phyloP scores from a whole-genome alignment of 108 stramenopile species.

The Skeletonema costatum region DNA sequence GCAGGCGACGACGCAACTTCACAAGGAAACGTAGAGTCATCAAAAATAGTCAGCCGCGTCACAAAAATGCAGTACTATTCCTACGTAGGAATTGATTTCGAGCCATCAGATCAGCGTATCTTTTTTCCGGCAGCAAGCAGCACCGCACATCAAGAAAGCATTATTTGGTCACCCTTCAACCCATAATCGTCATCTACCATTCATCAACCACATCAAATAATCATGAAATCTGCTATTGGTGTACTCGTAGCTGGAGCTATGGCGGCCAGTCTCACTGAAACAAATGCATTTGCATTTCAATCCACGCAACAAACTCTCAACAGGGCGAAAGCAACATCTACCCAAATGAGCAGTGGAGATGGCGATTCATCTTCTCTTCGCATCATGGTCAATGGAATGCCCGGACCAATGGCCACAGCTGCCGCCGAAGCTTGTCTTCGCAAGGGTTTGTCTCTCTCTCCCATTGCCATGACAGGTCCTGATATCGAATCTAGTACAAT shows the following conservation, averaged over 20 bases:
- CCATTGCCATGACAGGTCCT: conserved; percentile 90
- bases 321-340: neutral
- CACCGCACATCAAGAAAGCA: too few relatives aligned
- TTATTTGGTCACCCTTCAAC: too few relatives aligned
- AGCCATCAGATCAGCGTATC: too few relatives aligned
- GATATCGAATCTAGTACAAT: conserved; percentile 74
- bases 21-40: too few relatives aligned
- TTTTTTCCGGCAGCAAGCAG: too few relatives aligned
- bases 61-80: too few relatives aligned
- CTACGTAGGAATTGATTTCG: too few relatives aligned
- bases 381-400: conserved; percentile 94
- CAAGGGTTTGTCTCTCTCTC: conserved; percentile 81
- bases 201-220: neutral
- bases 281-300: conserved; percentile 9
- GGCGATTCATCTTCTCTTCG: conserved; percentile 37
- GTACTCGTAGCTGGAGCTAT: neutral
- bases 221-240: conserved; percentile 9
- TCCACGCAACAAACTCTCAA: neutral
- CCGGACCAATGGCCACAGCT: conserved; percentile 95
- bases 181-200: neutral
- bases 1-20: too few relatives aligned
- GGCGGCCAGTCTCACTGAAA: neutral
- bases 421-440: conserved; percentile 94
- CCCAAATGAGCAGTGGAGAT: conserved; percentile 12
- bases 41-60: too few relatives aligned